These are phyloP conservation scores for Asterella californica DNA, from an alignment of 225 moss, liverwort and hornwort species.

Conservation along the genomic window DNA sequence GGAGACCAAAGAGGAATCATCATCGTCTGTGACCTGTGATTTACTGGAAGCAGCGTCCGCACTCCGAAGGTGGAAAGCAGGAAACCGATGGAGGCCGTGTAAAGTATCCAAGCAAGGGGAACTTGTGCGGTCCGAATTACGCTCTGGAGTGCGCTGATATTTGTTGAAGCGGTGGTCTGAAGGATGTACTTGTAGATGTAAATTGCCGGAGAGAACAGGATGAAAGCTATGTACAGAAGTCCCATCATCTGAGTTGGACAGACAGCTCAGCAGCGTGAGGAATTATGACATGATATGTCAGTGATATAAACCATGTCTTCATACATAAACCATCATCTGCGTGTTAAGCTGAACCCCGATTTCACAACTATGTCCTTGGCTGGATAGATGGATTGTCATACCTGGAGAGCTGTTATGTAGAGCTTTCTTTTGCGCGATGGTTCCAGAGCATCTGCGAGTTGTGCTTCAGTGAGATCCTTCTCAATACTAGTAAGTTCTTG, in stretches of 20 bases:
- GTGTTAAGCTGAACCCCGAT: background rate
- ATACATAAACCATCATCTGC: background rate
- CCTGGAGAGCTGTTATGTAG: constrained; percentile 38
- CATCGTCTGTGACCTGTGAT: constrained; percentile 17
- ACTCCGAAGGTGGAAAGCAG: constrained; percentile 28
- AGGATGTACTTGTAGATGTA: constrained; percentile 35
- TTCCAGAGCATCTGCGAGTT: constrained; percentile 35
- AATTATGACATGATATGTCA: background rate
- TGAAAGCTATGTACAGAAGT: constrained; percentile 31
- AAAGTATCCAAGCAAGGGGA: constrained; percentile 33
- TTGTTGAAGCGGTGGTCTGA: background rate
- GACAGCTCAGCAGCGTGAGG: background rate
- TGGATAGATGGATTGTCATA: background rate
- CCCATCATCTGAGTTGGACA: constrained; percentile 24
- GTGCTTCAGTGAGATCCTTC: constrained; percentile 27
- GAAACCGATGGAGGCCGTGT: constrained; percentile 21
- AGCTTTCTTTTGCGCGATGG: constrained; percentile 30
- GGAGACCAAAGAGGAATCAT: constrained; percentile 40
- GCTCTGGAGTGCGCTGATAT: background rate
- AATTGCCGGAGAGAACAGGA: constrained; percentile 30
- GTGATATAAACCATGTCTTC: background rate
- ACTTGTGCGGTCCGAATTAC: constrained; percentile 19
- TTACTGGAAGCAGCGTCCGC: constrained; percentile 24
- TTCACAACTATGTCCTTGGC: background rate
- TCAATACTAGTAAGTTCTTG: background rate